phyloP scores from a whole-genome alignment of 2,329 filamentous ascomycete species.

The Microcyclosporella mali region DNA sequence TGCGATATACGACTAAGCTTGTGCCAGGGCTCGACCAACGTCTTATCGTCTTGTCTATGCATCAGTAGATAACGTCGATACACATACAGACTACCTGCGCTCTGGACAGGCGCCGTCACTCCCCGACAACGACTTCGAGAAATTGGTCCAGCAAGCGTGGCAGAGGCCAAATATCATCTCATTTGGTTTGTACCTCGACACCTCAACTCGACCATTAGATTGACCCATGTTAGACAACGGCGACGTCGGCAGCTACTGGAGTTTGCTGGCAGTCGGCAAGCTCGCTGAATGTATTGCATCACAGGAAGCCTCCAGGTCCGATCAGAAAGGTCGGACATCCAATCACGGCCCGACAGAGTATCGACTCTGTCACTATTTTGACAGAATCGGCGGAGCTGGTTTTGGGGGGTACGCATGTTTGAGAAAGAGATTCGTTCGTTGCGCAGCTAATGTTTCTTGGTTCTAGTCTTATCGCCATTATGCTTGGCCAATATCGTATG shows the following conservation, averaged over 20 bases:
- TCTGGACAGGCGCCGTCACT: neutral
- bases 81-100: neutral
- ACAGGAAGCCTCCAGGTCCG: neutral
- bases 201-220: too few species aligned
- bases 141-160: neutral
- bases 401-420: neutral
- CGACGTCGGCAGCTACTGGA: neutral
- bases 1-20: too few species aligned
- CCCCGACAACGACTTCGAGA: neutral
- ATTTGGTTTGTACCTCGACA: neutral
- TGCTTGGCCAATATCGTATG: neutral
- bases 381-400: neutral
- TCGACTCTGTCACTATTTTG: conserved; percentile 1
- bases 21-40: neutral
- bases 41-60: conserved; percentile 1
- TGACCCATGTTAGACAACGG: neutral
- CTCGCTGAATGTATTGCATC: neutral
- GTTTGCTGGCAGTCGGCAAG: neutral
- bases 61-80: neutral
- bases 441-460: neutral
- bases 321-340: too few species aligned
- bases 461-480: neutral
- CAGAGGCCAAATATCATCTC: neutral
- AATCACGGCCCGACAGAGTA: neutral
- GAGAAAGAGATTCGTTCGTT: too few species aligned